Evolutionary conservation across 2,329 filamentous ascomycete species (phyloP).

Genomic region (Nannizziopsis arthrosporioides): DNA sequence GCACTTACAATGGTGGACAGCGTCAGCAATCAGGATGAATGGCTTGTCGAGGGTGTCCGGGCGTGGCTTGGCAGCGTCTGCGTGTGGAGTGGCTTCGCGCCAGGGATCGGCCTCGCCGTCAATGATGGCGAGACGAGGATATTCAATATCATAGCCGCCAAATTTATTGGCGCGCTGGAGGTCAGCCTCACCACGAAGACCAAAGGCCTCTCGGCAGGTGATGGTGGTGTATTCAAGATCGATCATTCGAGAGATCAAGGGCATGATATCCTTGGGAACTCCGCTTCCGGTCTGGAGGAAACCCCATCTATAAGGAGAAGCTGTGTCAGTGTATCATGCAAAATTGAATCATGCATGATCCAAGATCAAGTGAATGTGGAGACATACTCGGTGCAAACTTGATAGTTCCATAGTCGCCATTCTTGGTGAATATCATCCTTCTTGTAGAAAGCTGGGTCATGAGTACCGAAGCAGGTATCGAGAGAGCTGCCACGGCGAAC

Average conservation of each 20-base stretch:
- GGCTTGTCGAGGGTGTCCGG: slow-evolving; percentile 54
- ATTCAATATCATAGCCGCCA: slow-evolving; percentile 60
- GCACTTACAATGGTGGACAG: slow-evolving; percentile 72
- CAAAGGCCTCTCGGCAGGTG: slow-evolving; percentile 57
- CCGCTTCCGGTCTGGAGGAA: slow-evolving; percentile 64
- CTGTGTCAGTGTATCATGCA: neutral
- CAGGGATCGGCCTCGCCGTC: slow-evolving; percentile 73
- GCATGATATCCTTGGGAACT: slow-evolving; percentile 51
- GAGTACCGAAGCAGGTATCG: slow-evolving; percentile 42
- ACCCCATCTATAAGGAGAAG: slow-evolving; percentile 49
- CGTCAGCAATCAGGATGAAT: slow-evolving; percentile 59
- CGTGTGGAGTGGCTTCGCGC: slow-evolving; percentile 61
- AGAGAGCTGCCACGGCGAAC: slow-evolving; percentile 28
- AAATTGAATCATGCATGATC: neutral
- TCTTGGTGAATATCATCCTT: slow-evolving; percentile 33
- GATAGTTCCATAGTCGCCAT: slow-evolving; percentile 48
- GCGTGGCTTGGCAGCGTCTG: slow-evolving; percentile 47
- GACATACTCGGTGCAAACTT: slow-evolving; percentile 39
- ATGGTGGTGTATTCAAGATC: slow-evolving; percentile 51
- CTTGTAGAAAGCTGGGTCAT: slow-evolving; percentile 39
- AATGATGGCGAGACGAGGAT: slow-evolving; percentile 63
- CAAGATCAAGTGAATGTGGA: neutral
- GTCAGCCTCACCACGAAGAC: slow-evolving; percentile 53
- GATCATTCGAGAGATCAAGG: slow-evolving; percentile 60
- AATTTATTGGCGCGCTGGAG: slow-evolving; percentile 60